A percentile compares a stretch with the other conserved stretches of the same genome.
phyloP scores from a whole-genome alignment of 2,329 filamentous ascomycete species.

The Pseudocercospora vitis region DNA sequence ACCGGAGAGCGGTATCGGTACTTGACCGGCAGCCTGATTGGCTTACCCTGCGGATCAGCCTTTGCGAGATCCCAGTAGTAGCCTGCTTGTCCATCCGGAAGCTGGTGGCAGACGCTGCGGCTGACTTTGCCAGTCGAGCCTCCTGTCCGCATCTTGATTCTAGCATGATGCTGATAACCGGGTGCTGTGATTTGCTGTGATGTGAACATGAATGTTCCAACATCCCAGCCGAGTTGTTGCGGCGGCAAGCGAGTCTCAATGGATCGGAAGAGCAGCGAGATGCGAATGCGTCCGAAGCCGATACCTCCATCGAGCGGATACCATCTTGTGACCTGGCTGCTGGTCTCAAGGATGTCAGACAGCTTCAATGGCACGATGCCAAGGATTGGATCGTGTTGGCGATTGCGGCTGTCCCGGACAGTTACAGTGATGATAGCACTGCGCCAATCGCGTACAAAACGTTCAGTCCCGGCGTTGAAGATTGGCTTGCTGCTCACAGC shows the following conservation, averaged over 20 bases:
- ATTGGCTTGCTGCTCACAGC: constrained; percentile 92
- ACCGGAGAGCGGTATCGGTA: constrained; percentile 87
- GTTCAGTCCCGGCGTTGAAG: constrained; percentile 93
- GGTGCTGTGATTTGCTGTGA: constrained; percentile 67
- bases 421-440: constrained; percentile 82
- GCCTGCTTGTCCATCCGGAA: constrained; percentile 54
- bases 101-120: constrained; percentile 60
- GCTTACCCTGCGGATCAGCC: constrained; percentile 44
- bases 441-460: constrained; percentile 90
- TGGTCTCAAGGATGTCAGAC: constrained; percentile 82
- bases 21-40: constrained; percentile 79
- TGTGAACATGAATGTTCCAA: constrained; percentile 88
- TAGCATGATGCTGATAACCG: constrained; percentile 62
- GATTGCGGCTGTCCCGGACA: constrained; percentile 82
- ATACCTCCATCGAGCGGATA: constrained; percentile 96
- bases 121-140: constrained; percentile 74
- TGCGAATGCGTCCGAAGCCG: constrained; percentile 81
- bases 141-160: constrained; percentile 78
- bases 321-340: constrained; percentile 85
- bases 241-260: constrained; percentile 85
- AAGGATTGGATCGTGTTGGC: constrained; percentile 91
- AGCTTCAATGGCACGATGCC: constrained; percentile 88
- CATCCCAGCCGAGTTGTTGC: constrained; percentile 85
- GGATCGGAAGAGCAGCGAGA: constrained; percentile 86
- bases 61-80: constrained; percentile 58